These are phyloP conservation scores for Coemansia sp. DNA, from an alignment of 192 early-diverging fungal genomes.

Conservation along the genomic window DNA sequence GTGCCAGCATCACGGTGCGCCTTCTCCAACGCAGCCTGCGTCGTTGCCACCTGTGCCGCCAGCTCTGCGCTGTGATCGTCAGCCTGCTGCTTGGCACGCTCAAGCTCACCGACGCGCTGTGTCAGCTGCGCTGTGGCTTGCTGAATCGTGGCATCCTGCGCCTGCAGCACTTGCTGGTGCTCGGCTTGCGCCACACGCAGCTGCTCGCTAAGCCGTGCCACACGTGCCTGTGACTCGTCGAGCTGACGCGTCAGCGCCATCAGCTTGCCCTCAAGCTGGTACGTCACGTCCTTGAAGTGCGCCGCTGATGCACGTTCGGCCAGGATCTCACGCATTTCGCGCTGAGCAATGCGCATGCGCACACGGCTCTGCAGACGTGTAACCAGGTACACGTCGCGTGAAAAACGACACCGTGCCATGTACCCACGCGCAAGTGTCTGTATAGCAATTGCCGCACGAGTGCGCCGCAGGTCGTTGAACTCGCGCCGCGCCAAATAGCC, in stretches of 20 bases:
- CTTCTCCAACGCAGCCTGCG: constrained; percentile 25
- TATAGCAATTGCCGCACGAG: constrained; percentile 70
- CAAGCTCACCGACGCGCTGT: constrained; percentile 19
- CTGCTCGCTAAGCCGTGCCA: constrained; percentile 58
- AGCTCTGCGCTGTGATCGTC: constrained; percentile 28
- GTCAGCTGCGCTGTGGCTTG: constrained; percentile 18
- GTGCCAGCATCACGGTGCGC: constrained; percentile 15
- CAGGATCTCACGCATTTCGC: constrained; percentile 66
- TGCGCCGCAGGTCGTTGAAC: constrained; percentile 59
- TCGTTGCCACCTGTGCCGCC: constrained; percentile 17
- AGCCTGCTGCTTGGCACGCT: constrained; percentile 25
- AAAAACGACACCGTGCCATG: constrained; percentile 51
- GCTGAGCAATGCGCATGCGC: constrained; percentile 69
- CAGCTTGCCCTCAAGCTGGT: constrained; percentile 94
- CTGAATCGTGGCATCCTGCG: constrained; percentile 10
- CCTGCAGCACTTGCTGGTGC: constrained; percentile 10
- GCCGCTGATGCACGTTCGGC: constrained; percentile 85
- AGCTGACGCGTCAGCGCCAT: constrained; percentile 87
- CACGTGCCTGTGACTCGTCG: constrained; percentile 62
- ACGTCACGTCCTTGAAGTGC: constrained; percentile 92
- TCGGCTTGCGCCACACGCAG: constrained; percentile 35
- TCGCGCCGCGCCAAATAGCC: constrained; percentile 61
- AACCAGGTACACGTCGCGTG: constrained; percentile 44
- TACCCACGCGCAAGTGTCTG: constrained; percentile 72
- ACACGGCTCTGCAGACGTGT: constrained; percentile 79